Conservation (phyloP, 1,139 yeast species). For the Candida sp. region DNA sequence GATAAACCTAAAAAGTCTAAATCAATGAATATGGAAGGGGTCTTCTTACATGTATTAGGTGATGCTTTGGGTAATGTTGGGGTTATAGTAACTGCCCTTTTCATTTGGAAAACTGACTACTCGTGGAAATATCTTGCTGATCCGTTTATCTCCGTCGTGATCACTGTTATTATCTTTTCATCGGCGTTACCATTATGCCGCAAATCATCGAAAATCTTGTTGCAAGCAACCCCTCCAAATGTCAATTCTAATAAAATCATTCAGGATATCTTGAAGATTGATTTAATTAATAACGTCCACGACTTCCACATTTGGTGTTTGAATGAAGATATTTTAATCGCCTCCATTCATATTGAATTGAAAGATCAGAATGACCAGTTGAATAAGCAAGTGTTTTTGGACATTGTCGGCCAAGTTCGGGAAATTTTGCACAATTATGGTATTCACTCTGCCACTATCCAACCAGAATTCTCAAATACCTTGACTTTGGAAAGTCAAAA, state of each 20-base stretch:
- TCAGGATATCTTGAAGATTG: conserved; percentile 59
- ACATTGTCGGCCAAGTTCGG: conserved; percentile 75
- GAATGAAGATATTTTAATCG: conserved; percentile 83
- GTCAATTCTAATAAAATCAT: conserved; percentile 75
- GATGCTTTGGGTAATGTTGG: conserved; percentile 97
- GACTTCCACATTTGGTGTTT: conserved; percentile 97
- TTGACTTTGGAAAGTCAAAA: conserved; percentile 10
- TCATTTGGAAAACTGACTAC: conserved; percentile 91
- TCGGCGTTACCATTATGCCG: conserved; percentile 90
- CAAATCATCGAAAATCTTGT: conserved; percentile 78
- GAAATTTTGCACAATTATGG: conserved; percentile 80
- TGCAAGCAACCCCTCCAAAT: conserved; percentile 89
- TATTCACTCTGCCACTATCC: conserved; percentile 91
- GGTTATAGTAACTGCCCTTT: conserved; percentile 83
- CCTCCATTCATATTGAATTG: conserved; percentile 84
- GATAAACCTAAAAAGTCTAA: conserved; percentile 29
- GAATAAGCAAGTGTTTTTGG: conserved; percentile 49
- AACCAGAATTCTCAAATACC: conserved; percentile 63
- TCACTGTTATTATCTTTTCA: conserved; percentile 84
- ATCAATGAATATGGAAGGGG: conserved; percentile 96
- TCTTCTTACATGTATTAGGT: conserved; percentile 90
- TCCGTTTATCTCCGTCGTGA: conserved; percentile 80
- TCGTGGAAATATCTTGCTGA: conserved; percentile 87
- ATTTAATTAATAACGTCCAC: conserved; percentile 81
- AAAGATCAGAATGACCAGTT: conserved; percentile 39